Evolutionary conservation across 2,329 filamentous ascomycete genomes (phyloP).

Genomic region (Ophiosphaerella narmari): DNA sequence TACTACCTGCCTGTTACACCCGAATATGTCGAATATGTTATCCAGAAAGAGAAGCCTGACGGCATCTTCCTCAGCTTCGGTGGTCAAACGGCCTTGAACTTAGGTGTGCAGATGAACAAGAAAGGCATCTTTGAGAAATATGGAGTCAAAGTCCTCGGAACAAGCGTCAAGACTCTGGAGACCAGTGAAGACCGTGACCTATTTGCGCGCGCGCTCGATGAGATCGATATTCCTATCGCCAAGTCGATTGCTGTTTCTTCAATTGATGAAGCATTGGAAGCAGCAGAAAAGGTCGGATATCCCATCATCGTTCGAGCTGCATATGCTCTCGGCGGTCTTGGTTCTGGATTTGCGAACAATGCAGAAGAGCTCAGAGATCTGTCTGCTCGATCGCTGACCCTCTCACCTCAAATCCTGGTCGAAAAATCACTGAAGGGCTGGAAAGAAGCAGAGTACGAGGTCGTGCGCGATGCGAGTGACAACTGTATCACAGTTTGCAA

Average conservation of each 20-base stretch:
- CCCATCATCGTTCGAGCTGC: constrained; percentile 98
- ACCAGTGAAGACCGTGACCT: constrained; percentile 94
- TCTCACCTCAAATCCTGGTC: constrained; percentile 94
- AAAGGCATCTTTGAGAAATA: constrained; percentile 95
- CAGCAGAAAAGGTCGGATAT: constrained; percentile 86
- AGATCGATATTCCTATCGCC: constrained; percentile 97
- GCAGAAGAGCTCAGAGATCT: constrained; percentile 91
- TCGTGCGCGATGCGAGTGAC: constrained; percentile 94
- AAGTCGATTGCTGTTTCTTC: constrained; percentile 92
- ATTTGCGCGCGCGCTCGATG: constrained; percentile 91
- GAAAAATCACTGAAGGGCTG: constrained; percentile 99
- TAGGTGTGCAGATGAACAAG: constrained; percentile 96
- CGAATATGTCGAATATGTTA: constrained; percentile 97
- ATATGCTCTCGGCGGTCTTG: constrained; percentile 93
- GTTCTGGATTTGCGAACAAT: constrained; percentile 94
- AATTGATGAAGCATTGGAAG: constrained; percentile 87
- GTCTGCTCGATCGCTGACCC: constrained; percentile 86
- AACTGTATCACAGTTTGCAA: constrained; percentile 99
- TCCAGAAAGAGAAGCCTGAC: constrained; percentile 93
- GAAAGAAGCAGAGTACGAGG: constrained; percentile 99
- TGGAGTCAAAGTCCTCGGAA: constrained; percentile 93
- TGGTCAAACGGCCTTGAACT: constrained; percentile 94
- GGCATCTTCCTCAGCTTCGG: constrained; percentile 97
- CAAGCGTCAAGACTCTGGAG: constrained; percentile 91
- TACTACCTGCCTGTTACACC: constrained; percentile 98